A percentile compares a stretch with the other conserved stretches of the same genome.
Conservation (phyloP, 495 filamentous ascomycete genomes). For the Xylaria sp. region DNA sequence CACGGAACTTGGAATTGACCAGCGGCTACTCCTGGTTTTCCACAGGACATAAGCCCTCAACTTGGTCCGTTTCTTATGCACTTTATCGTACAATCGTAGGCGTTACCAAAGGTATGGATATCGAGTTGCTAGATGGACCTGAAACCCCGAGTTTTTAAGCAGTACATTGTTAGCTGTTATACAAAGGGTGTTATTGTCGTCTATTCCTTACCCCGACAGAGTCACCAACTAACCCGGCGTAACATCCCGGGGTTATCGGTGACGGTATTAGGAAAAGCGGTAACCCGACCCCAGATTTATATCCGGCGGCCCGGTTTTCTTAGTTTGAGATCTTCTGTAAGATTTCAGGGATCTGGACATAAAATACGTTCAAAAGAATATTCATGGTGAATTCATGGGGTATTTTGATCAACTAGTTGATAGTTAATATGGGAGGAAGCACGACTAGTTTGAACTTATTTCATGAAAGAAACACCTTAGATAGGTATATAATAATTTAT, state of each 20-base stretch:
- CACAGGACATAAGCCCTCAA: neutral
- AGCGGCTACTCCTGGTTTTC: neutral
- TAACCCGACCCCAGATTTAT: neutral
- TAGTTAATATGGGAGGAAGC: too few relatives aligned
- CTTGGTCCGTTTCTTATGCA: neutral
- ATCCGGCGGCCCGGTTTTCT: neutral
- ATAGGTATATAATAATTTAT: too few relatives aligned
- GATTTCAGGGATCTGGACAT: neutral
- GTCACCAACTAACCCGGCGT: neutral
- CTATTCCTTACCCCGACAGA: neutral
- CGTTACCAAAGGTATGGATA: neutral
- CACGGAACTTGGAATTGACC: neutral
- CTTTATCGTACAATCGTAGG: neutral
- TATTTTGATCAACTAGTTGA: too few relatives aligned
- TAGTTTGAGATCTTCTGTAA: neutral
- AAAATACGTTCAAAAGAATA: too few relatives aligned
- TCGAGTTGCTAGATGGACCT: neutral
- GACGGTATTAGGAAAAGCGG: constrained; percentile 6
- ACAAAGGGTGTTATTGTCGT: neutral
- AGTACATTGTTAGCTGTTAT: neutral
- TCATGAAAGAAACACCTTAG: too few relatives aligned
- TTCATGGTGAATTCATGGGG: too few relatives aligned
- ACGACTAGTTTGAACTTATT: too few relatives aligned
- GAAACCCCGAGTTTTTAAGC: too few relatives aligned
- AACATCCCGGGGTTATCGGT: constrained; percentile 2